phyloP scores from a whole-genome alignment of 2,329 filamentous ascomycete species.

The Cordyceps militaris region DNA sequence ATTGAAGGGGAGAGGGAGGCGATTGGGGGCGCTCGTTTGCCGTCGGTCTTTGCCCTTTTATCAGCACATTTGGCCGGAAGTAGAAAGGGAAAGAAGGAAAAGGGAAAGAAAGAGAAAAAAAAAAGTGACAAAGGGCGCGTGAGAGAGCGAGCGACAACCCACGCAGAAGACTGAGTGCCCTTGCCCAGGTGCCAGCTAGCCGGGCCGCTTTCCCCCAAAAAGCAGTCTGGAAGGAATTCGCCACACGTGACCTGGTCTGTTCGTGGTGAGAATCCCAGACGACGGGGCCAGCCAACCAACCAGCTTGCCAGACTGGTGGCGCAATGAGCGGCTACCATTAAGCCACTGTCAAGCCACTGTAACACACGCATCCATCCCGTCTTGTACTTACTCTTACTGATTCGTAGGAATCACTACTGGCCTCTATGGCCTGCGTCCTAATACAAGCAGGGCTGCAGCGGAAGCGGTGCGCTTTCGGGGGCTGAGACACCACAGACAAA shows the following conservation, averaged over 20 bases:
- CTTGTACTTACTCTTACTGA: no score
- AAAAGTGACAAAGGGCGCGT: background rate
- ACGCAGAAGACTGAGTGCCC: background rate
- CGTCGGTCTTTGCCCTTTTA: background rate
- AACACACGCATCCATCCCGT: background rate
- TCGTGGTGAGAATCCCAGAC: background rate
- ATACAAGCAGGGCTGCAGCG: background rate
- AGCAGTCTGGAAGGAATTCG: background rate
- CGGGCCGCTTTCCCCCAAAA: background rate
- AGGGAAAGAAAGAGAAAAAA: background rate
- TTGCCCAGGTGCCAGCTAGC: background rate
- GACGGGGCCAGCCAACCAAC: background rate
- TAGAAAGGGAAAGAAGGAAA: background rate
- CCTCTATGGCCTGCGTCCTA: no score
- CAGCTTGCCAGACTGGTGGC: background rate
- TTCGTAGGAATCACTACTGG: no score
- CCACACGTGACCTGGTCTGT: background rate
- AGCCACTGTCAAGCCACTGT: background rate
- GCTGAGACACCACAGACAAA: background rate
- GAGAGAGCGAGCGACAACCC: background rate
- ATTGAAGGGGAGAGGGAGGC: background rate
- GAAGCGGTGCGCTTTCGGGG: background rate
- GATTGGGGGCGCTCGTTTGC: background rate
- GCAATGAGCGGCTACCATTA: background rate
- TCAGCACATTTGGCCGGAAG: background rate